These are phyloP conservation scores for Diaporthe sp. DNA, from an alignment of 2,329 filamentous ascomycete genomes.

Conservation along the genomic window DNA sequence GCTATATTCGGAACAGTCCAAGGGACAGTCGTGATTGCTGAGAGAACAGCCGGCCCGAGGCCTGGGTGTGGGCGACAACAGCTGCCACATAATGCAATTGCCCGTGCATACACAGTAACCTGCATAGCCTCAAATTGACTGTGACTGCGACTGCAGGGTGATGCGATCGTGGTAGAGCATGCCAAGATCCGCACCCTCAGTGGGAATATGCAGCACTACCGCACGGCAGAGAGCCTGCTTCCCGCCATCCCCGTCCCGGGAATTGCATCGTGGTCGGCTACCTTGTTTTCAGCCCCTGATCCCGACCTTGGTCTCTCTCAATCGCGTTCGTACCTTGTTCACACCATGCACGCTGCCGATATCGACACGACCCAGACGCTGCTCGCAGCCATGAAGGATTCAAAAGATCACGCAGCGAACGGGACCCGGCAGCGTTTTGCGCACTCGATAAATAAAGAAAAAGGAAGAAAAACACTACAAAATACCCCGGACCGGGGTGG, in stretches of 20 bases:
- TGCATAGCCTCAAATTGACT: no score
- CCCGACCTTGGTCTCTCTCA: neutral
- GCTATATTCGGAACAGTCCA: neutral
- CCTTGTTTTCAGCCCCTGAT: constrained; percentile 14
- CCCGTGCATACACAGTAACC: neutral
- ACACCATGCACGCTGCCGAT: neutral
- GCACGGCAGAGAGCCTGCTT: constrained; percentile 20
- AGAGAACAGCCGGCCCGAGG: no score
- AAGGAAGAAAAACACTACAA: neutral
- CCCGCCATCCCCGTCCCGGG: constrained; percentile 30
- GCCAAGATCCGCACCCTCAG: neutral
- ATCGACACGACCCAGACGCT: neutral
- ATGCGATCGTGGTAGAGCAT: constrained; percentile 6
- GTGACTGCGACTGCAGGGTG: no score
- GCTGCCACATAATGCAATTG: neutral
- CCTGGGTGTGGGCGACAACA: neutral
- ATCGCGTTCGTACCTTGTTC: neutral
- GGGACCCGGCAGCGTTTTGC: neutral
- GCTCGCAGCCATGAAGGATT: neutral
- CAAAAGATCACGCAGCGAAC: neutral
- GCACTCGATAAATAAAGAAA: no score
- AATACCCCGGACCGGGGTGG: no score
- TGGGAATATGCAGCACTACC: constrained; percentile 5
- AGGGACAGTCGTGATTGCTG: neutral
- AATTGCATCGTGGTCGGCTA: neutral